Evolutionary conservation across 306 rosid species (phyloP), one percentile per base, ranked within the genome.

Genomic region (Pterocarpus macrocarpus): DNA sequence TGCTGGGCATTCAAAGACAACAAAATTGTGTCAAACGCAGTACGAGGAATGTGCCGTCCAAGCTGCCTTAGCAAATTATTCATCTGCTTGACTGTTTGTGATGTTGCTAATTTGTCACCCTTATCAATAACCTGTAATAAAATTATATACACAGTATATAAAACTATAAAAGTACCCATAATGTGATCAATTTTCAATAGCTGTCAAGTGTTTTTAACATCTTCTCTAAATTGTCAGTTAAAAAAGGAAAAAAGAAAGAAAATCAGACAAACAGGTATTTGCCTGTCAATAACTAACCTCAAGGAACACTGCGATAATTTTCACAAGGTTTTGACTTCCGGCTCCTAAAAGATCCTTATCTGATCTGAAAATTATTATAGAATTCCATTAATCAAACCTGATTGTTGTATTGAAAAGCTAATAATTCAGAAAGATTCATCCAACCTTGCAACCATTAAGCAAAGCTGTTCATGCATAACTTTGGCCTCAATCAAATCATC

Each of bases 381-480:
- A 73, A 73, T 35, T 61, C 8, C 1, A 44, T 80, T 43, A 71
- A 80, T 61, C 35, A 32, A 41, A 72, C 36, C 53, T 67, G 7
- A 66, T 69, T 53, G 22, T 36, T 38, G 79, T n/a, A 39, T 14
- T 72, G 58, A 43, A 70, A 72, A 47, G 3, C 12, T 39, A 15
- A 74, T 14, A 32, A 53, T 59, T 62, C 45, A 53, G 38, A 41
- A 61, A 8, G 1, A 22, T 73, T 61, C 77, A 62, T 73, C 53
- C 53, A 73, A 78, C 90, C 90, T 78, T 17, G 69, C 45, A 77
- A 77, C 80, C 87, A 87, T 77, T 7, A 22, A 30, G 68, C 85
- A 80, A 80, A 86, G 76, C 15, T 83, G 90, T 67, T 83, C 87
- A 73, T 83, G 90, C 84, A 84, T 80, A 22, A 83, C 9, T 73